Conservation (phyloP, 495 filamentous ascomycete genomes). For the Podospora appendiculata region DNA sequence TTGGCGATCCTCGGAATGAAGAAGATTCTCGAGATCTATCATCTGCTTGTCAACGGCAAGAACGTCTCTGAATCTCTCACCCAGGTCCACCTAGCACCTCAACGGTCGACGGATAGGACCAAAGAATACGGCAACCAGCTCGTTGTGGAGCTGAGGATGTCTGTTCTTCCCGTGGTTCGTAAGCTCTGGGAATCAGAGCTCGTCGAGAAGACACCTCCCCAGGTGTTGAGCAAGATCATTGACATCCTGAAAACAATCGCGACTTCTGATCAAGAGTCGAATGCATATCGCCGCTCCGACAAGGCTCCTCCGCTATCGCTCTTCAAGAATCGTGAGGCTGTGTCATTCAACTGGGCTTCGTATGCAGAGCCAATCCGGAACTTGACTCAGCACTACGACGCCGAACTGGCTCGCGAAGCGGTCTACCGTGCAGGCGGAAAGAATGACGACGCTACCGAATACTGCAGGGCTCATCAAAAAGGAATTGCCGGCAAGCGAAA, state of each 20-base stretch:
- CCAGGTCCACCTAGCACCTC: conserved; percentile 48
- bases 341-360: conserved; percentile 21
- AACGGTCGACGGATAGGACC: conserved; percentile 44
- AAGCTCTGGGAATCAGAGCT: conserved; percentile 76
- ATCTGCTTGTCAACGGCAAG: conserved; percentile 66
- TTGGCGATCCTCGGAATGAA: conserved; percentile 54
- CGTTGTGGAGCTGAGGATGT: conserved; percentile 76
- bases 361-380: conserved; percentile 36
- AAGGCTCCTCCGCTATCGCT: conserved; percentile 10
- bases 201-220: conserved; percentile 68
- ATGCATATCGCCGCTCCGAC: conserved; percentile 48
- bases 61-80: conserved; percentile 66
- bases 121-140: conserved; percentile 69
- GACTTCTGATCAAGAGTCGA: conserved; percentile 64
- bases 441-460: conserved; percentile 53
- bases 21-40: conserved; percentile 78
- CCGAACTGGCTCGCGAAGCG: conserved; percentile 64
- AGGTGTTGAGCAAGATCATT: conserved; percentile 71
- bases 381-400: conserved; percentile 40
- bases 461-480: conserved; percentile 54
- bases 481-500: conserved; percentile 41
- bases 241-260: conserved; percentile 77
- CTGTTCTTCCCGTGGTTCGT: conserved; percentile 69
- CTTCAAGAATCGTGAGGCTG: conserved; percentile 17
- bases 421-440: conserved; percentile 74